These are phyloP conservation scores for Geotrichum europaeum DNA, from an alignment of 1,139 yeast genomes.

Conservation along the genomic window DNA sequence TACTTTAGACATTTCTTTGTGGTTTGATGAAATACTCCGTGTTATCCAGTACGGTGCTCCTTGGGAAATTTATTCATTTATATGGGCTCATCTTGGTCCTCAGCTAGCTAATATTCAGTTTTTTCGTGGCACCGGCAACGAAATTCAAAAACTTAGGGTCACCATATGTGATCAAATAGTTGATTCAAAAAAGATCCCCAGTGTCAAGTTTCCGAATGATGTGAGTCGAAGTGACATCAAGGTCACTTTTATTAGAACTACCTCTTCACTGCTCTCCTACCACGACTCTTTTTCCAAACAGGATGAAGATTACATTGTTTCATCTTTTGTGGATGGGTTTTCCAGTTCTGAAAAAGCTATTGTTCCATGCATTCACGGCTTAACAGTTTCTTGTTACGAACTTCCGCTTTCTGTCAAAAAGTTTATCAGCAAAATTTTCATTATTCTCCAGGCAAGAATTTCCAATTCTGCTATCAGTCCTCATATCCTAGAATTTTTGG, in stretches of 20 bases:
- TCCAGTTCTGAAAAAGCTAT: conserved; percentile 77
- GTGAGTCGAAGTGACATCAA: conserved; percentile 58
- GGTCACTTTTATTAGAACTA: conserved; percentile 57
- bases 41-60: conserved; percentile 51
- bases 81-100: conserved; percentile 64
- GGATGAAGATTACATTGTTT: conserved; percentile 66
- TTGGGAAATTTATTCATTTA: conserved; percentile 67
- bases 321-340: conserved; percentile 57
- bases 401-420: conserved; percentile 69
- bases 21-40: conserved; percentile 49
- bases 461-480: conserved; percentile 65
- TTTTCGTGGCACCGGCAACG: conserved; percentile 43
- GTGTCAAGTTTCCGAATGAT: conserved; percentile 40
- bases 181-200: conserved; percentile 42
- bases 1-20: conserved; percentile 43
- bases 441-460: conserved; percentile 65
- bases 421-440: conserved; percentile 57
- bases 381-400: conserved; percentile 76
- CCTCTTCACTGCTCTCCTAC: conserved; percentile 66
- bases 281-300: conserved; percentile 49
- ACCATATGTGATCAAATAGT: conserved; percentile 56
- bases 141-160: conserved; percentile 44
- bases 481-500: conserved; percentile 69
- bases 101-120: conserved; percentile 61
- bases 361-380: conserved; percentile 68